A percentile compares a stretch with the other conserved stretches of the same genome.
These are phyloP conservation scores for Acer campestre DNA, from an alignment of 345 rosid genomes.

Conservation along the genomic window DNA sequence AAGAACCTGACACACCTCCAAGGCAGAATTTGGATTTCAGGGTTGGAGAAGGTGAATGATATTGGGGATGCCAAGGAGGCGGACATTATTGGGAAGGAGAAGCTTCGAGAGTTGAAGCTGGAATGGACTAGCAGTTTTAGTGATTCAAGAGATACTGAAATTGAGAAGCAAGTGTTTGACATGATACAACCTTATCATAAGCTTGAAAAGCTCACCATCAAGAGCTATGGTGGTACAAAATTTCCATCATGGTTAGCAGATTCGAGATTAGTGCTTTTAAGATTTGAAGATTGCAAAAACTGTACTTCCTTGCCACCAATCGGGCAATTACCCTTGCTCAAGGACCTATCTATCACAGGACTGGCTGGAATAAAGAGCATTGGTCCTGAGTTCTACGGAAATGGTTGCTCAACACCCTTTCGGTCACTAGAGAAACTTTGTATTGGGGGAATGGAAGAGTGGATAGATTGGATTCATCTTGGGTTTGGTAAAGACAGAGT, in stretches of 20 bases:
- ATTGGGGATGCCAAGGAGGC: constrained; percentile 26
- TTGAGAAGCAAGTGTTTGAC: background rate
- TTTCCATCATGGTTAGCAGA: constrained; percentile 46
- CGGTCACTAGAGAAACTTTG: constrained; percentile 35
- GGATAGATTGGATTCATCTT: no score
- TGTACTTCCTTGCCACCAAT: constrained; percentile 43
- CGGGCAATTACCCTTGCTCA: constrained; percentile 42
- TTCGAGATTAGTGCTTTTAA: constrained; percentile 21
- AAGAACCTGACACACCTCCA: background rate
- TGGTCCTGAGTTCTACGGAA: constrained; percentile 40
- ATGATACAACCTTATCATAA: constrained; percentile 40
- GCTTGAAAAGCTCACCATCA: constrained; percentile 35
- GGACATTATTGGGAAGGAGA: constrained; percentile 25
- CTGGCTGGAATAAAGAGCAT: constrained; percentile 17
- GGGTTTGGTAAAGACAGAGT: no score
- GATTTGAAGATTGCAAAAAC: constrained; percentile 31
- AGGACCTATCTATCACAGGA: constrained; percentile 30
- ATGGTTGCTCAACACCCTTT: constrained; percentile 26
- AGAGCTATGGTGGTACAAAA: constrained; percentile 33
- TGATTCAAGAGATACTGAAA: background rate
- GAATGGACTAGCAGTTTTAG: constrained; percentile 31
- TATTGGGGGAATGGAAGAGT: background rate
- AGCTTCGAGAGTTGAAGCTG: constrained; percentile 33
- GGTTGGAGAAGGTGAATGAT: constrained; percentile 8
- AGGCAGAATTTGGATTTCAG: background rate